Evolutionary conservation across 495 filamentous ascomycete species (phyloP).

Genomic region (Penicillium cosmopolitanum): DNA sequence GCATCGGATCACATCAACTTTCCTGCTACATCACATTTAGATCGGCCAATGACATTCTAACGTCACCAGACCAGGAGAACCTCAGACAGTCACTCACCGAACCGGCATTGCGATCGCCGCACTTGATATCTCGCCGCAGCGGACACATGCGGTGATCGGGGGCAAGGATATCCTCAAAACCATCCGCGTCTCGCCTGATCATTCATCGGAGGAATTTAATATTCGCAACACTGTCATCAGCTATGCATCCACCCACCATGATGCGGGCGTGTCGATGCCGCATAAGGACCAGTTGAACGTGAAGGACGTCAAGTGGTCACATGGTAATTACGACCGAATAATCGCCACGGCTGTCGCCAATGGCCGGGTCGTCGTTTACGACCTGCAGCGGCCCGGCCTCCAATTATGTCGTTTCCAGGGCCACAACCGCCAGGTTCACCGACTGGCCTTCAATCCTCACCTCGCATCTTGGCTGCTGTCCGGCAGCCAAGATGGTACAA

Average conservation of each 20-base stretch:
- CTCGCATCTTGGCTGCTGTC: conserved; percentile 77
- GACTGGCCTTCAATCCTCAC: conserved; percentile 86
- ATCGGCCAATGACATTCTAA: conserved; percentile 28
- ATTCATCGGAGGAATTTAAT: conserved; percentile 76
- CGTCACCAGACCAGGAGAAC: conserved; percentile 59
- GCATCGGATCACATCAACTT: conserved; percentile 5
- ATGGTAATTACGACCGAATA: conserved; percentile 62
- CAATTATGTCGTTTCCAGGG: conserved; percentile 81
- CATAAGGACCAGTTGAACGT: conserved; percentile 77
- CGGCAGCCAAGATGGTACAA: conserved; percentile 88
- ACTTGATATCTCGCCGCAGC: conserved; percentile 77
- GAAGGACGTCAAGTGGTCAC: conserved; percentile 84
- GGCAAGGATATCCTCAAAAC: conserved; percentile 86
- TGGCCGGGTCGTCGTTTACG: conserved; percentile 86
- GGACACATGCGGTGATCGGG: conserved; percentile 76
- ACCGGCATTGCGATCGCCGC: conserved; percentile 74
- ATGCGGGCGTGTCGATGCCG: conserved; percentile 52
- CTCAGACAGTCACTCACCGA: conserved; percentile 73
- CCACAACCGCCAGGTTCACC: conserved; percentile 90
- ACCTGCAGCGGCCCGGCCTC: conserved; percentile 72
- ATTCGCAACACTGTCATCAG: conserved; percentile 75
- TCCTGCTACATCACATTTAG: not conserved
- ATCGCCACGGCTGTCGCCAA: conserved; percentile 85
- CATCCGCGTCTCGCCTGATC: conserved; percentile 69
- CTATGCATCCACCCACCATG: conserved; percentile 65